Evolutionary conservation across 192 early-diverging fungal genomes (phyloP).

Genomic region (Dissophora globulifera): DNA sequence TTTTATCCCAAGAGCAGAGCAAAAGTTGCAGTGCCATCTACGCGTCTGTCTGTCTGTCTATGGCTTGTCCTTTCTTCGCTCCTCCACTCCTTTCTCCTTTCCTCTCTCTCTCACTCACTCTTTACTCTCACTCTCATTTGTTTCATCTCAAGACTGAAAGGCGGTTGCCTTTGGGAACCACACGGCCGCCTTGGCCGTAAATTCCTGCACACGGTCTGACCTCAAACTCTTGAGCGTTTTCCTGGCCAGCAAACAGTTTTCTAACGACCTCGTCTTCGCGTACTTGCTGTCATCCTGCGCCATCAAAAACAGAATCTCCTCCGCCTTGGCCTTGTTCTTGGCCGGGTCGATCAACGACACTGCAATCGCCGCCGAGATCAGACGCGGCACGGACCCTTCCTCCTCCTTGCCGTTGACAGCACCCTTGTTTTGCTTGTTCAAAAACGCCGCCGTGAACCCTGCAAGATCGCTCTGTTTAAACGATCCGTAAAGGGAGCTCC

Average conservation of each 20-base stretch:
- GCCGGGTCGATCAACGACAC: slow-evolving; percentile 22
- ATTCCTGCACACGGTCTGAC: slow-evolving; percentile 35
- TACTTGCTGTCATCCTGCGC: slow-evolving; percentile 12
- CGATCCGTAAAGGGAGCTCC: slow-evolving; percentile 21
- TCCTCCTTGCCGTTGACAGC: no score
- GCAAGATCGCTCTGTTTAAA: slow-evolving; percentile 14
- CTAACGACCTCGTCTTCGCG: slow-evolving; percentile 11
- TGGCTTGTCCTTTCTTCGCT: no score
- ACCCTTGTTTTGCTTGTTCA: no score
- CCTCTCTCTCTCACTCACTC: no score
- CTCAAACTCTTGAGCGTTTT: slow-evolving; percentile 38
- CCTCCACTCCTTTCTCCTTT: no score
- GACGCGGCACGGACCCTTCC: slow-evolving; percentile 20
- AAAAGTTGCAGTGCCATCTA: no score
- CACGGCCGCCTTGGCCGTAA: slow-evolving; percentile 19
- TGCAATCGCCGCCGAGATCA: slow-evolving; percentile 41
- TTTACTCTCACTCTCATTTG: no score
- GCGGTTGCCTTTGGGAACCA: slow-evolving; percentile 31
- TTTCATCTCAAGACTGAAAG: slow-evolving; percentile 20
- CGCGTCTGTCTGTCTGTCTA: no score
- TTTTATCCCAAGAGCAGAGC: no score
- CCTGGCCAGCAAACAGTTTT: slow-evolving; percentile 21
- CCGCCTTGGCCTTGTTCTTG: slow-evolving; percentile 23
- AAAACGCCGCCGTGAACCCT: slow-evolving; percentile 13
- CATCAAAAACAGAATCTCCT: slow-evolving; percentile 31